phyloP scores from a whole-genome alignment of 176 grass and related monocot genomes.

The Aegilops sharonensis region DNA sequence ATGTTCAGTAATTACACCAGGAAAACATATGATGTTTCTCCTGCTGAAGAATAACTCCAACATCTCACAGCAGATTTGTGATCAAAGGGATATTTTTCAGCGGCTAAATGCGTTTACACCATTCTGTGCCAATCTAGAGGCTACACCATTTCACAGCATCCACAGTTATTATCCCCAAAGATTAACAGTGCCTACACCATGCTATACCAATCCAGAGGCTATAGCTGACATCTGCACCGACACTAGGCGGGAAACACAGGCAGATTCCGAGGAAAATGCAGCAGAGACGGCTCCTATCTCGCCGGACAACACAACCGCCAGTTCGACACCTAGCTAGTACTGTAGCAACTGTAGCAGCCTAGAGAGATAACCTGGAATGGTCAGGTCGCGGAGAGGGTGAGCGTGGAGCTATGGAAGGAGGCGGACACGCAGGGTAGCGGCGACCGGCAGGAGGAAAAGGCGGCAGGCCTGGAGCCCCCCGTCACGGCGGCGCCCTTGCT shows the following conservation, averaged over 20 bases:
- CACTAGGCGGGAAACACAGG: not conserved
- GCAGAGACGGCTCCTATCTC: not conserved
- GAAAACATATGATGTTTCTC: not conserved
- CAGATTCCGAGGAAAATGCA: not conserved
- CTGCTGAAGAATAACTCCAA: slow-evolving; percentile 1
- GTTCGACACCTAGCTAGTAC: not conserved
- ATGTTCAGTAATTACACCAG: not conserved
- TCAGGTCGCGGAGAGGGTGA: slow-evolving; percentile 12
- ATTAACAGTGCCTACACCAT: not conserved
- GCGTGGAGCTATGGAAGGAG: no score
- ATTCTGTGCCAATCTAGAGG: not conserved
- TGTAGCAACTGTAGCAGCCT: not conserved
- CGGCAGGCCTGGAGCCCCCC: no score
- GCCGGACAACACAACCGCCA: not conserved
- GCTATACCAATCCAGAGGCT: not conserved
- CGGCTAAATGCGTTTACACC: not conserved
- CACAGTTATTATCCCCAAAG: not conserved
- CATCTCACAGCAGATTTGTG: slow-evolving; percentile 33
- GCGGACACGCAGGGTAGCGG: no score
- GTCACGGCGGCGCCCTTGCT: no score
- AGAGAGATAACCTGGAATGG: no score
- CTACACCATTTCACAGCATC: not conserved
- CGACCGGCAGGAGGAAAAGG: no score
- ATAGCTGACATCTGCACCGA: not conserved
- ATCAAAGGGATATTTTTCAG: not conserved